Percentiles rank a stretch among this genome's conserved stretches.
Evolutionary conservation across 1,284 basidiomycete species (phyloP).

Genomic region (Microbotryum violaceum): DNA sequence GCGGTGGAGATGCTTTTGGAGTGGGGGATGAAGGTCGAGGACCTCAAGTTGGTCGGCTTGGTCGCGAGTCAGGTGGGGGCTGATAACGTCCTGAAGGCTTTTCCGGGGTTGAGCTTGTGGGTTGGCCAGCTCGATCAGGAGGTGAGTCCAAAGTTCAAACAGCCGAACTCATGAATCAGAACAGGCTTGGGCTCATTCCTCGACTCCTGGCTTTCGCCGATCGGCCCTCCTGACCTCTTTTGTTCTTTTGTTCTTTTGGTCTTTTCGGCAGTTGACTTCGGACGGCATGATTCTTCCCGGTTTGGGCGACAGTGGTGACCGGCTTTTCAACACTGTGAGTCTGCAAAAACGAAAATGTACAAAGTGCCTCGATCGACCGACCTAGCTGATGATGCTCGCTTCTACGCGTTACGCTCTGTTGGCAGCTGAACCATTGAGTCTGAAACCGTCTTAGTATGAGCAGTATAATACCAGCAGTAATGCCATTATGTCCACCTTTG

Average conservation of each 20-base stretch:
- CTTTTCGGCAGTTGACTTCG: conserved; percentile 48
- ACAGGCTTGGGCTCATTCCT: too few relatives aligned
- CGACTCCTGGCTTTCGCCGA: too few relatives aligned
- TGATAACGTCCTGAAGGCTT: conserved; percentile 55
- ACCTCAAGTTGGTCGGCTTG: conserved; percentile 76
- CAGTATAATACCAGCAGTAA: too few relatives aligned
- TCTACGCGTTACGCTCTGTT: too few relatives aligned
- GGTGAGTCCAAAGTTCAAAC: conserved; percentile 2
- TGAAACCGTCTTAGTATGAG: too few relatives aligned
- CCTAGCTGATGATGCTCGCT: too few relatives aligned
- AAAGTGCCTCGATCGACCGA: too few relatives aligned
- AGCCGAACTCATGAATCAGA: too few relatives aligned
- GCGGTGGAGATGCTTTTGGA: conserved; percentile 74
- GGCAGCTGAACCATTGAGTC: too few relatives aligned
- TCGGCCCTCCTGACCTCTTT: too few relatives aligned
- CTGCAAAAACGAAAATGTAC: too few relatives aligned
- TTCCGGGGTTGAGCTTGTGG: conserved; percentile 78
- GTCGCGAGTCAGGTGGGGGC: conserved; percentile 72
- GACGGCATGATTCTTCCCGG: conserved; percentile 76
- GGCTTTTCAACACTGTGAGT: conserved; percentile 3
- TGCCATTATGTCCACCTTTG: too few relatives aligned
- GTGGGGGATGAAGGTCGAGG: conserved; percentile 62
- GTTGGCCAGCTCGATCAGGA: conserved; percentile 66
- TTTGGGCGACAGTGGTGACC: conserved; percentile 55
- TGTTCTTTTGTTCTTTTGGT: neutral